Percentiles rank a stretch among this genome's conserved stretches.
These are phyloP conservation scores for Schizophyllum amplum DNA, from an alignment of 1,284 basidiomycete species.

Conservation along the genomic window DNA sequence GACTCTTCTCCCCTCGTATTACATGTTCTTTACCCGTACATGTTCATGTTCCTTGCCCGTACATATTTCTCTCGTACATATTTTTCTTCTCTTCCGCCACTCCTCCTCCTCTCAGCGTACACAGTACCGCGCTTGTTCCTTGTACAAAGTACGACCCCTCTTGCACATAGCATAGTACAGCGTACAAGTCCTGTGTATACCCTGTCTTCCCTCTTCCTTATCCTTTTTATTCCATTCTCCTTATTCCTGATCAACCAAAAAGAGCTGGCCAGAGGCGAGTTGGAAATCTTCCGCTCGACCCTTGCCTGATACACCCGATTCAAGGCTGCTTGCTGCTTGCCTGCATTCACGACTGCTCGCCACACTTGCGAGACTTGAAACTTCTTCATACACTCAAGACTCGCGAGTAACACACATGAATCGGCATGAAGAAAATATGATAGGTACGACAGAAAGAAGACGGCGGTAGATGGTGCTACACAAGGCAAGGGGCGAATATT, in stretches of 20 bases:
- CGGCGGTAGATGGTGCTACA: not conserved
- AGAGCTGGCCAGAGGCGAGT: no score
- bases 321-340: no score
- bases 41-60: constrained; percentile 20
- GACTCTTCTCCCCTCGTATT: not conserved
- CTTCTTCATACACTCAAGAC: no score
- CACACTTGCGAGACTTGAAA: no score
- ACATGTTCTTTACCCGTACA: constrained; percentile 11
- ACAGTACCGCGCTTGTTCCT: not conserved
- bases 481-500: not conserved
- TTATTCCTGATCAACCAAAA: no score
- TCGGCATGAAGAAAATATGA: no score
- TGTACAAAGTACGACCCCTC: constrained; percentile 1
- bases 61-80: constrained; percentile 12
- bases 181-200: constrained; percentile 8
- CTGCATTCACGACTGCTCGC: no score
- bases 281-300: no score
- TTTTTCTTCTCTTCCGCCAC: not conserved
- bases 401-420: no score
- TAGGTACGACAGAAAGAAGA: not conserved
- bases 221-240: constrained; percentile 9
- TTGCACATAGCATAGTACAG: constrained; percentile 15
- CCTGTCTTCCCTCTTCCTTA: constrained; percentile 13
- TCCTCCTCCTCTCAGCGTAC: not conserved
- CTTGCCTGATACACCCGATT: no score